These are phyloP conservation scores for Limnanthes douglasii DNA, from an alignment of 345 rosid genomes.

Conservation along the genomic window DNA sequence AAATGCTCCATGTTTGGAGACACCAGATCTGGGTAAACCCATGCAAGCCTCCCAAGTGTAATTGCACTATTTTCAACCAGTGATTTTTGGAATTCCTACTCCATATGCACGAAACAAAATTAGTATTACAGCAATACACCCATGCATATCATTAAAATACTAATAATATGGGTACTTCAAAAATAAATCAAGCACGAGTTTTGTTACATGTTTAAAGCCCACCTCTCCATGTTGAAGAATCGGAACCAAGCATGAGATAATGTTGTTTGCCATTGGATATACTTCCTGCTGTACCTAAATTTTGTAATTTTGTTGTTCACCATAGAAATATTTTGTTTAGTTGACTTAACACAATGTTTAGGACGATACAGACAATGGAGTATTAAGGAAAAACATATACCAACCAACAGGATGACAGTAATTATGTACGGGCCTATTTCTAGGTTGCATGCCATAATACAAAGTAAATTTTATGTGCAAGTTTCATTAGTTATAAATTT, in stretches of 20 bases:
- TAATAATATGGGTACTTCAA: too few species aligned
- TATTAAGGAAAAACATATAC: constrained; percentile 4
- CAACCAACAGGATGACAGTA: neutral
- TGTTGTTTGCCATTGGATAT: constrained; percentile 65
- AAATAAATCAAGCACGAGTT: too few species aligned
- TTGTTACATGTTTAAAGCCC: too few species aligned
- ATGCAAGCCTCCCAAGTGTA: constrained; percentile 93
- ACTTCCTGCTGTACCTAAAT: constrained; percentile 88
- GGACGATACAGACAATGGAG: too few species aligned
- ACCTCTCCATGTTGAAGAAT: constrained; percentile 85
- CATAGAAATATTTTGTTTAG: too few species aligned
- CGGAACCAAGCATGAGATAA: constrained; percentile 51
- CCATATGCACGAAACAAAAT: constrained; percentile 3
- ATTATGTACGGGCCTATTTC: too few species aligned
- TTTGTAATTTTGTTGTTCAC: constrained; percentile 6
- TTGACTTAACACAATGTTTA: too few species aligned
- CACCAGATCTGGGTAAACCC: constrained; percentile 97
- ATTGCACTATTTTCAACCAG: constrained; percentile 93
- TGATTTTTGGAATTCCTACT: constrained; percentile 76
- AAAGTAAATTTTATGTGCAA: too few species aligned
- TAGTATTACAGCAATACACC: too few species aligned
- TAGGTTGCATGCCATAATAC: too few species aligned
- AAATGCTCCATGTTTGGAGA: constrained; percentile 98
- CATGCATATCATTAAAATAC: too few species aligned
- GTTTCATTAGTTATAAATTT: neutral